Conservation (phyloP, 257 asterid genomes). For the Galeopsis tetrahit region DNA sequence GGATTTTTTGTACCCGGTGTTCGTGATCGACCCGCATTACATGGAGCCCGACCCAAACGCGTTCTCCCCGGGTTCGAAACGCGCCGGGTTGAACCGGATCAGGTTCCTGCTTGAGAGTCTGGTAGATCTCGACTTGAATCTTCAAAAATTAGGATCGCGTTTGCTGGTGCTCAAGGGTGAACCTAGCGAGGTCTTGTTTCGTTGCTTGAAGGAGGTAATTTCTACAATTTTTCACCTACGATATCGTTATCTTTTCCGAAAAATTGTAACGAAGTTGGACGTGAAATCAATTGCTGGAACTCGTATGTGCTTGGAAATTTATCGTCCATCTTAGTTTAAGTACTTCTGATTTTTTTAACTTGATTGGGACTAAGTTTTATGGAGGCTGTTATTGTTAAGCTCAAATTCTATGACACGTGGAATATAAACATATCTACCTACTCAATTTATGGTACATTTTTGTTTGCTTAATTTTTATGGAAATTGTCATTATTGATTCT, state of each 20-base stretch:
- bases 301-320: constrained; percentile 12
- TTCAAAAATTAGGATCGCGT: constrained; percentile 74
- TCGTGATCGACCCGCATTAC: constrained; percentile 92
- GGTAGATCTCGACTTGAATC: constrained; percentile 70
- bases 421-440: not conserved
- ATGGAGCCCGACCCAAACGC: constrained; percentile 83
- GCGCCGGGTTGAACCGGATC: constrained; percentile 84
- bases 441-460: not conserved
- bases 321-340: not conserved
- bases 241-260: not conserved
- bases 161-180: constrained; percentile 90
- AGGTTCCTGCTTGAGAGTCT: constrained; percentile 81
- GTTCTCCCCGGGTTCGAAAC: constrained; percentile 71
- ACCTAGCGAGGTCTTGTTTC: constrained; percentile 65
- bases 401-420: not conserved
- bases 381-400: not conserved
- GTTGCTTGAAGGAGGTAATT: constrained; percentile 78
- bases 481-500: not conserved
- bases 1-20: constrained; percentile 70
- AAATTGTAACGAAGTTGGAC: not conserved
- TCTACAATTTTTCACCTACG: not conserved
- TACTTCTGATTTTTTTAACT: not conserved
- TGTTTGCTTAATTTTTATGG: not conserved
- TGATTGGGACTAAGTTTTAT: not conserved
- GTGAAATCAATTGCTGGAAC: constrained; percentile 4